Evolutionary conservation across 352 stramenopile species (phyloP).

Genomic region (Phytophthora pseudosyringae): DNA sequence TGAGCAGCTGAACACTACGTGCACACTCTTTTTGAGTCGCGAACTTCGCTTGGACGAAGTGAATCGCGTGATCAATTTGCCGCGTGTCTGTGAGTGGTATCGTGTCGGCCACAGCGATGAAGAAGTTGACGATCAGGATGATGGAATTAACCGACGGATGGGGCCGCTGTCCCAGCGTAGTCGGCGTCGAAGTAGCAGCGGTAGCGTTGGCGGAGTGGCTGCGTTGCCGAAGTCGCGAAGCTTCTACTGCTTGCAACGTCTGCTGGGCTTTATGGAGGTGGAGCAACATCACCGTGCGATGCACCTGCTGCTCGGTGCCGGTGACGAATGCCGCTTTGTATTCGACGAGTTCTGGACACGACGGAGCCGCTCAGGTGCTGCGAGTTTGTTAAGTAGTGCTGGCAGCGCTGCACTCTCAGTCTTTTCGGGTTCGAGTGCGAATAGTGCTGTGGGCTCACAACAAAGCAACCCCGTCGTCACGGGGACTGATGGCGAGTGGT

Average conservation of each 20-base stretch:
- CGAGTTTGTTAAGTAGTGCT: constrained; percentile 27
- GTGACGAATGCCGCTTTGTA: constrained; percentile 60
- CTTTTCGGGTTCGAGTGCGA: constrained; percentile 7
- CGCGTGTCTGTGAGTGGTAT: constrained; percentile 70
- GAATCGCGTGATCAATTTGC: constrained; percentile 56
- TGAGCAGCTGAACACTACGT: constrained; percentile 75
- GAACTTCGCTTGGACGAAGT: constrained; percentile 50
- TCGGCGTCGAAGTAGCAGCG: constrained; percentile 24
- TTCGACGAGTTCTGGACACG: constrained; percentile 73
- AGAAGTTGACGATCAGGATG: constrained; percentile 14
- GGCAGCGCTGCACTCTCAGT: constrained; percentile 24
- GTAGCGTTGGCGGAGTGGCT: constrained; percentile 20
- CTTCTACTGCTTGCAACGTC: constrained; percentile 72
- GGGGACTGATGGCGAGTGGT: constrained; percentile 2
- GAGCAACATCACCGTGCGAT: constrained; percentile 60
- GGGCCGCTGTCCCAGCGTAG: constrained; percentile 10
- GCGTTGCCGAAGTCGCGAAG: constrained; percentile 43
- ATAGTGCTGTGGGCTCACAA: background rate
- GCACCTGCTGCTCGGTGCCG: constrained; percentile 62
- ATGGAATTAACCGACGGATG: constrained; percentile 32
- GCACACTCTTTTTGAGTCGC: constrained; percentile 47
- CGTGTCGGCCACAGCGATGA: constrained; percentile 35
- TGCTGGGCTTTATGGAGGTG: constrained; percentile 66
- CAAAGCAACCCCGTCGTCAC: background rate
- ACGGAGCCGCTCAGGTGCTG: constrained; percentile 25